Evolutionary conservation across 805 yeast species (phyloP), one percentile per base, ranked within the genome.

Genomic region (Torulaspora gathmanii): DNA sequence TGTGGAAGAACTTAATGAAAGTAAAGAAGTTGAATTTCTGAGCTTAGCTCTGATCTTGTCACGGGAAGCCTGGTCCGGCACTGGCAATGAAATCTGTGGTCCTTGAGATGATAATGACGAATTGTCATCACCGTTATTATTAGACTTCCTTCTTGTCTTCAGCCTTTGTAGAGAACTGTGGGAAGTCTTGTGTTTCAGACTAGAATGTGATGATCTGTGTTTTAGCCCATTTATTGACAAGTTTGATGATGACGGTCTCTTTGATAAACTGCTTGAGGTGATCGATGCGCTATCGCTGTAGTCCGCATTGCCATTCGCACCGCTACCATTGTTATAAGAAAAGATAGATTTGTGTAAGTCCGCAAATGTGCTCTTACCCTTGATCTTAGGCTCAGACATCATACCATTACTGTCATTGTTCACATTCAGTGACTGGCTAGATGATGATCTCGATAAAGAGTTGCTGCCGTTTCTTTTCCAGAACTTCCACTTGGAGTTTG

Each of bases 41-140:
- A 81, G 63, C 53, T 77, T 81, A 46, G 71, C 70, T 51, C 73
- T 71, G 42, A 81, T 65, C 49, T 78, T 80, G 48, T 74, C 79
- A 28, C 79, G 69, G 12, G 84, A 74, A 10, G 71, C 72, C 30
- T 73, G 75, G 45, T 75, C 78, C 5, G 83, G 80, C 3, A 75
- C 70, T 1, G 86, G 87, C 45, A 78, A 61, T 3, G 86, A 80
- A 12, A 81, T 80, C 64, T 58, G 56, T 3, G 54, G 51, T 22
- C 44, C 48, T 20, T 50, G 52, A 9, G 47, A 45, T 5, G 44
- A 40, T 11, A 42, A 35, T 7, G 48, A 41, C 5, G 46, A 45
- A 25, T 47, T 52, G 15, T 50, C 54, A 11, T 36, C 44, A 10
- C 44, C 40, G 25, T 35, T 47, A 23, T 48, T 49, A 38, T 51